Conservation (phyloP, 441 rosid genomes). For the Arabidopsis hybrid region DNA sequence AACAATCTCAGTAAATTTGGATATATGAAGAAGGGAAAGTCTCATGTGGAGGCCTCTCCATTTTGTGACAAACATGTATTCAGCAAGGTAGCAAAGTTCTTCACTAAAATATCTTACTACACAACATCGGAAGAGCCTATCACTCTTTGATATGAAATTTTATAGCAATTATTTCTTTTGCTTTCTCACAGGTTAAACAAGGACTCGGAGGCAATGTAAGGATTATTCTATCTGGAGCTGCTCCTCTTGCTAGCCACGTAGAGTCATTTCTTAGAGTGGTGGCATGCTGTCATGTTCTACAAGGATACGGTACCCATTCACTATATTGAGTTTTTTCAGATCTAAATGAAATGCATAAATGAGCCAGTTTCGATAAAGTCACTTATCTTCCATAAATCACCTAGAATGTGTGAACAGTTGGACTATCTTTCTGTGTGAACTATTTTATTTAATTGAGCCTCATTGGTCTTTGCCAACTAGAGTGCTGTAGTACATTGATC, state of each 20-base stretch:
- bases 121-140: neutral
- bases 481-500: constrained; percentile 19
- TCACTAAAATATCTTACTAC: neutral
- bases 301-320: constrained; percentile 85
- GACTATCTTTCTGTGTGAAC: neutral
- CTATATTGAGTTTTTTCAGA: constrained; percentile 4
- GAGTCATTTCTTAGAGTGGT: constrained; percentile 93
- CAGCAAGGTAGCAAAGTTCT: constrained; percentile 60
- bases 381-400: neutral
- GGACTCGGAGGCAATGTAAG: constrained; percentile 91
- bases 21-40: constrained; percentile 64
- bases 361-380: neutral
- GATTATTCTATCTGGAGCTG: constrained; percentile 90
- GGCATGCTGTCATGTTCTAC: constrained; percentile 90
- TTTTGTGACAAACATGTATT: constrained; percentile 82
- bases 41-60: constrained; percentile 73
- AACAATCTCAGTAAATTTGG: constrained; percentile 59
- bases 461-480: neutral
- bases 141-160: neutral
- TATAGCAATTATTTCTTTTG: constrained; percentile 23
- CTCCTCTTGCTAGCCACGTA: constrained; percentile 85
- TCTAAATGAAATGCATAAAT: constrained; percentile 8
- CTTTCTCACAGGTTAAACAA: constrained; percentile 74
- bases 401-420: neutral
- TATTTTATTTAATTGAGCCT: neutral